A percentile compares a stretch with the other conserved stretches of the same genome.
phyloP scores from a whole-genome alignment of 208 protist genomes.

The Leishmania arabica region DNA sequence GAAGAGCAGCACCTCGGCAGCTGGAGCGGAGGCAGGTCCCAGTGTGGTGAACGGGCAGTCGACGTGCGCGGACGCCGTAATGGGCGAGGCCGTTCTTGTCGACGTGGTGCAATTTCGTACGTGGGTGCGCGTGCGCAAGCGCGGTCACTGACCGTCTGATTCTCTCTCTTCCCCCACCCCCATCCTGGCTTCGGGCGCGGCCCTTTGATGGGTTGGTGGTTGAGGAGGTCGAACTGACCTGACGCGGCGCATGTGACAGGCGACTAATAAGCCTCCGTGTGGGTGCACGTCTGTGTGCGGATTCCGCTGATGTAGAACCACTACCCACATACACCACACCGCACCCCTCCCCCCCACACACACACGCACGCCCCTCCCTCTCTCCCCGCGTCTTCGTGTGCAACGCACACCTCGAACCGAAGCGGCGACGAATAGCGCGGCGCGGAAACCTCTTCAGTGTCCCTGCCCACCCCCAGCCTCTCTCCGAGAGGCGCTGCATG shows the following conservation, averaged over 20 bases:
- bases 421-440: background rate
- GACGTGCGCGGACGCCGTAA: constrained; percentile 7
- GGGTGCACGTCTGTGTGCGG: background rate
- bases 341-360: background rate
- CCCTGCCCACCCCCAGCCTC: background rate
- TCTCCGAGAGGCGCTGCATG: background rate
- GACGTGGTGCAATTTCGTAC: constrained; percentile 76
- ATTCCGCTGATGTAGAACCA: background rate
- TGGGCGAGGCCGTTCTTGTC: constrained; percentile 49
- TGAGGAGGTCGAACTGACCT: background rate
- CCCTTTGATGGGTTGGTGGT: background rate
- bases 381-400: background rate
- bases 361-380: background rate
- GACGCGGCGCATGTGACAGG: background rate
- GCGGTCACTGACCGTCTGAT: constrained; percentile 9
- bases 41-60: background rate
- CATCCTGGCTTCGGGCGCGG: no score
- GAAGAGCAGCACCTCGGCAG: background rate
- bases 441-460: no score
- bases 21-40: background rate
- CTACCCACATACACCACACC: background rate
- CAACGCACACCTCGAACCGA: background rate
- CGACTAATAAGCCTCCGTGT: background rate
- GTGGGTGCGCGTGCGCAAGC: constrained; percentile 54
- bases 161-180: background rate